These are phyloP conservation scores for Sphagnum magellanicum DNA, from an alignment of 228 moss, liverwort and hornwort genomes.

Conservation along the genomic window DNA sequence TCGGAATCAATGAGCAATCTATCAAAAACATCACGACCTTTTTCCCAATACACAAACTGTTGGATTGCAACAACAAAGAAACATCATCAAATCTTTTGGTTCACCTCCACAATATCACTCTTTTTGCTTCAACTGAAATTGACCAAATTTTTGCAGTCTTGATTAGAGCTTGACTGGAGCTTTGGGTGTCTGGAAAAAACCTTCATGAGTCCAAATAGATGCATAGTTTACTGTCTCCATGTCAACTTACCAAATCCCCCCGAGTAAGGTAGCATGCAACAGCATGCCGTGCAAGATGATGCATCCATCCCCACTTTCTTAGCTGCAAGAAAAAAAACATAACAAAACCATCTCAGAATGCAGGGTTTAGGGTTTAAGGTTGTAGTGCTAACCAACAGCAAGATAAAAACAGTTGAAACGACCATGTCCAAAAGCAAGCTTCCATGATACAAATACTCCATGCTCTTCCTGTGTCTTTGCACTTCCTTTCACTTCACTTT, in stretches of 20 bases:
- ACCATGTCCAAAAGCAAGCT: background rate
- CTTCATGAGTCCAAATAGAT: too few species aligned
- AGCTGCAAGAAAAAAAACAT: conserved; percentile 38
- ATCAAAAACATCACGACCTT: conserved; percentile 96
- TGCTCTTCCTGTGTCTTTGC: too few species aligned
- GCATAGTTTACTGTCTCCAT: too few species aligned
- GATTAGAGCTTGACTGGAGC: too few species aligned
- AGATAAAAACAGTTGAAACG: background rate
- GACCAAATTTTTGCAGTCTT: too few species aligned
- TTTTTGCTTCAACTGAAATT: too few species aligned
- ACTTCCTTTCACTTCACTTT: too few species aligned
- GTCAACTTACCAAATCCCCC: conserved; percentile 71
- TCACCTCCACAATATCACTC: too few species aligned
- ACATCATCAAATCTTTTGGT: too few species aligned
- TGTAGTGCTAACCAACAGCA: background rate
- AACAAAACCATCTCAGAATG: conserved; percentile 5
- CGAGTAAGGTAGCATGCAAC: conserved; percentile 95
- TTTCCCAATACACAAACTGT: conserved; percentile 97
- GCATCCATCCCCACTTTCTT: conserved; percentile 98
- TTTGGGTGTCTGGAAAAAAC: too few species aligned
- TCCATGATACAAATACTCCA: too few species aligned
- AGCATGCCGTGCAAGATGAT: conserved; percentile 94
- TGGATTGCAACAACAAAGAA: background rate
- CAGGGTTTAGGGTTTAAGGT: background rate
- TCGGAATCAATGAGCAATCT: conserved; percentile 89